Percentiles rank a stretch among this genome's conserved stretches.
Conservation (phyloP, 2,329 filamentous ascomycete species). For the Hymenoscyphus scutula region DNA sequence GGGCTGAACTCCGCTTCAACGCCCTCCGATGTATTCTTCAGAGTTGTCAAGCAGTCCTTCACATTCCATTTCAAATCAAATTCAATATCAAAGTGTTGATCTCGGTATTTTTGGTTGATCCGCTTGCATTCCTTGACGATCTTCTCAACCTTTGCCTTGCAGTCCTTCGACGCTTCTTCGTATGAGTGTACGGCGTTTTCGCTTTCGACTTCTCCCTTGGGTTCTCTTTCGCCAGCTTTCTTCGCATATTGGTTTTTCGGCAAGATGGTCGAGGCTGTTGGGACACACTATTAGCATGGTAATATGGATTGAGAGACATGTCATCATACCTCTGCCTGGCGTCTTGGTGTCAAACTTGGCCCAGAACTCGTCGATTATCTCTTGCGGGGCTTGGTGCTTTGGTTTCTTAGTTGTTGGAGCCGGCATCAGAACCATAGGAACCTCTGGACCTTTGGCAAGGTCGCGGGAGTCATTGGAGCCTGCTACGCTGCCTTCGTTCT, state of each 20-base stretch:
- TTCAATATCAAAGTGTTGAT: conserved; percentile 85
- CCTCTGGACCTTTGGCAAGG: not conserved
- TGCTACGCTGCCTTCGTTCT: not conserved
- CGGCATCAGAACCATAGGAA: not conserved
- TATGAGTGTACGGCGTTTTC: conserved; percentile 65
- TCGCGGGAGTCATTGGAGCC: not conserved
- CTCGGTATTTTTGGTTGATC: conserved; percentile 81
- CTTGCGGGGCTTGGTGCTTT: conserved; percentile 62
- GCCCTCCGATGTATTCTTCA: conserved; percentile 30
- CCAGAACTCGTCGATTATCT: conserved; percentile 72
- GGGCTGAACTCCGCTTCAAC: conserved; percentile 13
- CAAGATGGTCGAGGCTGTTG: conserved; percentile 62
- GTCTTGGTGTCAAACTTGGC: conserved; percentile 65
- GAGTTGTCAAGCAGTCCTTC: conserved; percentile 49
- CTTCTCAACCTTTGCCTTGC: conserved; percentile 61
- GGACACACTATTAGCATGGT: conserved; percentile 3
- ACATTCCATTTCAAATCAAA: conserved; percentile 63
- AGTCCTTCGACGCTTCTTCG: conserved; percentile 68
- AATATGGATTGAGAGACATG: too few relatives aligned
- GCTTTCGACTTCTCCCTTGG: conserved; percentile 51
- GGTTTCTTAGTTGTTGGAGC: conserved; percentile 29
- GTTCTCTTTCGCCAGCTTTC: conserved; percentile 54
- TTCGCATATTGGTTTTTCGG: conserved; percentile 66
- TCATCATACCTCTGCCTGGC: conserved; percentile 60
- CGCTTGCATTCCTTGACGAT: conserved; percentile 66